phyloP scores from a whole-genome alignment of 2,329 filamentous ascomycete species.

The Monosporascus sp. region DNA sequence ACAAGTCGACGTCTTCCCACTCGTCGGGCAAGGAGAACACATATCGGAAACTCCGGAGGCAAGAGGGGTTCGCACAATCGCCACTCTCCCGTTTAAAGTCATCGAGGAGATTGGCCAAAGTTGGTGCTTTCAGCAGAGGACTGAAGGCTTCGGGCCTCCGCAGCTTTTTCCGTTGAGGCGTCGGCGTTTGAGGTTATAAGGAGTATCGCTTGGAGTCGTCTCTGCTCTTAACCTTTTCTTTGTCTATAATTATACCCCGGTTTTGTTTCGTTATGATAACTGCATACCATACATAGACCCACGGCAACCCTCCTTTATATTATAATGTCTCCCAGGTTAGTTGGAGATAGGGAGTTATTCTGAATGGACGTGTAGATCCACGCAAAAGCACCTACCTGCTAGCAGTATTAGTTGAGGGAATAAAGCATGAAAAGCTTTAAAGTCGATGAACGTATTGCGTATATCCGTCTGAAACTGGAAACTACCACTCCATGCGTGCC shows the following conservation, averaged over 20 bases:
- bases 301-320: conserved; percentile 6
- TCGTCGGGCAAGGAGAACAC: conserved; percentile 23
- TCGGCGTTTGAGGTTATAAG: background rate
- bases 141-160: conserved; percentile 35
- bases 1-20: conserved; percentile 15
- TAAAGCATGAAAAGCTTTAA: background rate
- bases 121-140: conserved; percentile 30
- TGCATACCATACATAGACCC: conserved; percentile 7
- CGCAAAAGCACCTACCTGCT: too few relatives aligned
- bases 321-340: background rate
- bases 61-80: conserved; percentile 13
- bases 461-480: too few relatives aligned
- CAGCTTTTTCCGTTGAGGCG: conserved; percentile 36
- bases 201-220: background rate
- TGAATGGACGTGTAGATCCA: background rate
- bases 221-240: conserved; percentile 9
- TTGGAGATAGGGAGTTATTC: background rate
- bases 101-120: conserved; percentile 31
- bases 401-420: too few relatives aligned
- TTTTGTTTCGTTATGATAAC: conserved; percentile 6
- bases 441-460: too few relatives aligned
- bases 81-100: conserved; percentile 20
- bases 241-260: conserved; percentile 13
- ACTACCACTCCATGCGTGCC: too few relatives aligned
- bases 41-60: conserved; percentile 10